phyloP scores from a whole-genome alignment of 371 early-diverging fungal genomes.

The Apophysomyces sp. region DNA sequence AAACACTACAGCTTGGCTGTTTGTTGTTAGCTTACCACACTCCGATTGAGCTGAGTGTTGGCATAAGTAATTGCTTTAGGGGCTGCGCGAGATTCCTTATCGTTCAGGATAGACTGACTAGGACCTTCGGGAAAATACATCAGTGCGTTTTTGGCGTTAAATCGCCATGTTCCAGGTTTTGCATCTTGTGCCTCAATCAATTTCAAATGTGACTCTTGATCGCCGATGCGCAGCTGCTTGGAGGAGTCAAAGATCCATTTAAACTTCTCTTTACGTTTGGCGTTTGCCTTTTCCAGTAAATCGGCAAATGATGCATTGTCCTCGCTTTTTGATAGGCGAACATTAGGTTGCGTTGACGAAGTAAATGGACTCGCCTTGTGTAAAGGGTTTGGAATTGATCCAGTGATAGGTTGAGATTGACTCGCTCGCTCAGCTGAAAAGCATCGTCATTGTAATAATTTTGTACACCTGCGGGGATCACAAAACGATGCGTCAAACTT shows the following conservation, averaged over 20 bases:
- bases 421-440: constrained; percentile 28
- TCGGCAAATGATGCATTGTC: constrained; percentile 82
- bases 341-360: constrained; percentile 1
- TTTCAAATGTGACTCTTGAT: constrained; percentile 12
- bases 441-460: constrained; percentile 38
- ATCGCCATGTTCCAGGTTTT: constrained; percentile 53
- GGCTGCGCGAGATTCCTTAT: constrained; percentile 38
- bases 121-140: constrained; percentile 66
- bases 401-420: constrained; percentile 39
- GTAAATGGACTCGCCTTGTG: constrained; percentile 48
- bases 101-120: constrained; percentile 32
- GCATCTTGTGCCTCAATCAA: constrained; percentile 26
- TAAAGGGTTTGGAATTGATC: constrained; percentile 78
- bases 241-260: constrained; percentile 70
- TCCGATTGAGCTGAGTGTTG: constrained; percentile 50
- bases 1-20: neutral
- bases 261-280: constrained; percentile 57
- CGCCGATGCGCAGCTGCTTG: constrained; percentile 25
- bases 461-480: constrained; percentile 1
- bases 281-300: constrained; percentile 64
- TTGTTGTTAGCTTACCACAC: neutral
- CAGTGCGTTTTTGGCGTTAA: constrained; percentile 59
- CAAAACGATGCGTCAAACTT: neutral
- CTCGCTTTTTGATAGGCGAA: constrained; percentile 43
- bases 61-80: constrained; percentile 55